Percentiles rank a stretch among this genome's conserved stretches.
phyloP scores from a whole-genome alignment of 495 filamentous ascomycete genomes.

The Trichoderma parareesei region DNA sequence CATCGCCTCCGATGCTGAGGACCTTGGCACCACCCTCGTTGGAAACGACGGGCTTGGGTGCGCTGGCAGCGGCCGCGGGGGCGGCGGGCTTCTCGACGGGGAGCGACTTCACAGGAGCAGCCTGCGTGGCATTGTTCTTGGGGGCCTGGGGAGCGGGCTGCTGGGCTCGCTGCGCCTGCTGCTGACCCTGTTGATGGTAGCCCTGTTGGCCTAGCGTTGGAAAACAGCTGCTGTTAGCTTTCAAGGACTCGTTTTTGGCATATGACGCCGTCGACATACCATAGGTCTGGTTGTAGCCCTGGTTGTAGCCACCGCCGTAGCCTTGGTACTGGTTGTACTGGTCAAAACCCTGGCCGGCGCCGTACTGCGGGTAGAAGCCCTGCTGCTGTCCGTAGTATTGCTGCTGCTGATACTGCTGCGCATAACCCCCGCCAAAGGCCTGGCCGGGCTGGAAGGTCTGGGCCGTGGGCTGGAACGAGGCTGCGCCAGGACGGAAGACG shows the following conservation, averaged over 20 bases:
- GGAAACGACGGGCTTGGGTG: constrained; percentile 39
- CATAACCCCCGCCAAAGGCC: constrained; percentile 33
- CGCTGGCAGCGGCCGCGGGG: constrained; percentile 29
- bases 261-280: constrained; percentile 25
- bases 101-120: constrained; percentile 31
- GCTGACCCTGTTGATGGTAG: constrained; percentile 30
- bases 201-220: background rate
- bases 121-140: constrained; percentile 63
- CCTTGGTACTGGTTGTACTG: constrained; percentile 52
- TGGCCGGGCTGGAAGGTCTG: constrained; percentile 72
- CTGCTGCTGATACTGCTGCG: constrained; percentile 42
- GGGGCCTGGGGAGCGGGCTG: constrained; percentile 43
- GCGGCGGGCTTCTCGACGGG: constrained; percentile 19
- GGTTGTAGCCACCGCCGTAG: constrained; percentile 39
- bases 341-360: constrained; percentile 23
- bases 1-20: constrained; percentile 42
- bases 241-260: constrained; percentile 23
- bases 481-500: constrained; percentile 66
- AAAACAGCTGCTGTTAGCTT: background rate
- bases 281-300: constrained; percentile 52
- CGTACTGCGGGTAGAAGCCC: constrained; percentile 52
- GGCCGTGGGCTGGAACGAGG: constrained; percentile 73
- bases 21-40: constrained; percentile 44
- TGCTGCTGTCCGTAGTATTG: constrained; percentile 40
- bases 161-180: constrained; percentile 44